Evolutionary conservation across 352 stramenopile species (phyloP).

Genomic region (Phytophthora fragariae): DNA sequence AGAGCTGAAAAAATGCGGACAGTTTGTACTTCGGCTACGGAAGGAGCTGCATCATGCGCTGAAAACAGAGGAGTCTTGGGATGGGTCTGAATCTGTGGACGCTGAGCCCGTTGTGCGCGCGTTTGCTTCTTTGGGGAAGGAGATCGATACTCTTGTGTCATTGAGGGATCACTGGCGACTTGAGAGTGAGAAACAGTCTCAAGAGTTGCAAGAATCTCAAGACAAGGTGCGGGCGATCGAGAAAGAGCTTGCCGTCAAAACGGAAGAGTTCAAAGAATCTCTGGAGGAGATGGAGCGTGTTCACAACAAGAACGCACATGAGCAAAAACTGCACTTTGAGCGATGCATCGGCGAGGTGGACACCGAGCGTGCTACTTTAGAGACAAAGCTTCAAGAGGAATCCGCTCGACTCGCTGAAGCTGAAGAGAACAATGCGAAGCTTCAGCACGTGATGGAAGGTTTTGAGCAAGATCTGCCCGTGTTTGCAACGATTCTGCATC

Average conservation of each 20-base stretch:
- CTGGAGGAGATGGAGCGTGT: constrained; percentile 55
- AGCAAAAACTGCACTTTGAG: constrained; percentile 53
- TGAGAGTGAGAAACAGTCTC: constrained; percentile 26
- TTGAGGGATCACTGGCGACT: constrained; percentile 32
- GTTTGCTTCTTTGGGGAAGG: constrained; percentile 30
- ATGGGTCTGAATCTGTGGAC: constrained; percentile 3
- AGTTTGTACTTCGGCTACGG: constrained; percentile 27
- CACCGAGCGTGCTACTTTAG: constrained; percentile 43
- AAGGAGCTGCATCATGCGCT: constrained; percentile 38
- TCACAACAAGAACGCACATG: constrained; percentile 42
- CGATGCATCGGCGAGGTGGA: constrained; percentile 44
- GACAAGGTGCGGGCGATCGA: constrained; percentile 31
- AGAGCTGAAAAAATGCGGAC: constrained; percentile 44
- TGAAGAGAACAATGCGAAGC: constrained; percentile 22
- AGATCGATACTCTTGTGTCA: constrained; percentile 31
- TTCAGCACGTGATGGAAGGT: constrained; percentile 40
- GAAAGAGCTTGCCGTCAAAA: constrained; percentile 46
- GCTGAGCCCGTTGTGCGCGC: constrained; percentile 14
- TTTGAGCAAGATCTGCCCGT: constrained; percentile 60
- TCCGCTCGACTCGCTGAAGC: constrained; percentile 19
- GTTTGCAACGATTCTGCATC: constrained; percentile 51
- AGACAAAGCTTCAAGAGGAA: constrained; percentile 40
- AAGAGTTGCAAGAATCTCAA: constrained; percentile 35
- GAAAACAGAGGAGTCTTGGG: constrained; percentile 9
- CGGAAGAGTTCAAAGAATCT: constrained; percentile 42